Percentiles rank a stretch among this genome's conserved stretches.
These are phyloP conservation scores for Paramecium sonneborni DNA, from an alignment of 73 alveolate genomes.

Conservation along the genomic window DNA sequence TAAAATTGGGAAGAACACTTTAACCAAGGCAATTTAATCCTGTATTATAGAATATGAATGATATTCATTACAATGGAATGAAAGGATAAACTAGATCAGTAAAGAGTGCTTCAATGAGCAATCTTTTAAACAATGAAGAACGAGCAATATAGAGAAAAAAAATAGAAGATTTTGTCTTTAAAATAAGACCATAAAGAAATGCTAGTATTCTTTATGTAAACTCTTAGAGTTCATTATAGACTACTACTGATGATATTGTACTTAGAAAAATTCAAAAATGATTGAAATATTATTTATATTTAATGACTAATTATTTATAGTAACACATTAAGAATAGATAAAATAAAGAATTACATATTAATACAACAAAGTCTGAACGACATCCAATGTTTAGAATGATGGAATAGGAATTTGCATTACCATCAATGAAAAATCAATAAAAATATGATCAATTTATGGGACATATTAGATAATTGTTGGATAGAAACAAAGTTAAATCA, in stretches of 20 bases:
- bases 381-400: not conserved
- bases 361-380: not conserved
- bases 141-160: not conserved
- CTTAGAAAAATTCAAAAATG: slow-evolving; percentile 14
- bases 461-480: not conserved
- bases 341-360: not conserved
- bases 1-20: slow-evolving; percentile 27
- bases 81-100: slow-evolving; percentile 51
- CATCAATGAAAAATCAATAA: not conserved
- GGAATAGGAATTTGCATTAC: not conserved
- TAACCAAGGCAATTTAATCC: slow-evolving; percentile 37
- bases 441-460: not conserved
- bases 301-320: slow-evolving; percentile 15
- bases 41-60: not conserved
- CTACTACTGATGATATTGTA: slow-evolving; percentile 37
- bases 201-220: slow-evolving; percentile 18
- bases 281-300: not conserved
- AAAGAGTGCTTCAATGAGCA: slow-evolving; percentile 55
- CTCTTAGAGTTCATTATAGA: not conserved
- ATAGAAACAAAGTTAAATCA: not conserved
- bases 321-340: not conserved
- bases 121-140: slow-evolving; percentile 20
- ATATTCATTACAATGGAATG: not conserved
- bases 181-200: slow-evolving; percentile 48
- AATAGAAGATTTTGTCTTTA: slow-evolving; percentile 49